These are phyloP conservation scores for Globisporangium lucens DNA, from an alignment of 352 stramenopile species.

Conservation along the genomic window DNA sequence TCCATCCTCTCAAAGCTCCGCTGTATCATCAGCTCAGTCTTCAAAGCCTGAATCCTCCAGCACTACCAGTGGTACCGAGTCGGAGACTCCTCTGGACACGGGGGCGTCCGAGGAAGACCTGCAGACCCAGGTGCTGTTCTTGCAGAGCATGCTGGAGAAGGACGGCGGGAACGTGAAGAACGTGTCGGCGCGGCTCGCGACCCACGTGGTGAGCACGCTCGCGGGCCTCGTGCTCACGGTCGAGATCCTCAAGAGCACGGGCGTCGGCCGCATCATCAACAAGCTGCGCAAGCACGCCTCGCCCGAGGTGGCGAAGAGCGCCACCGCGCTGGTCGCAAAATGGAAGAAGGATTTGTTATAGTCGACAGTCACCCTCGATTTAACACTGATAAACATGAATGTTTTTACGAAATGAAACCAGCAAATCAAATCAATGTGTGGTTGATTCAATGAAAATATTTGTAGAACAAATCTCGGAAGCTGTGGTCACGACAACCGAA, in stretches of 20 bases:
- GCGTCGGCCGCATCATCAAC: slow-evolving; percentile 81
- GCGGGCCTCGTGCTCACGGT: slow-evolving; percentile 68
- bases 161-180: slow-evolving; percentile 66
- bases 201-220: slow-evolving; percentile 70
- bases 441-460: too few relatives aligned
- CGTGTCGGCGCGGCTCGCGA: slow-evolving; percentile 58
- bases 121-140: slow-evolving; percentile 62
- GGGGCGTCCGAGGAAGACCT: slow-evolving; percentile 37
- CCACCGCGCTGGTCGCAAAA: slow-evolving; percentile 71
- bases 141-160: slow-evolving; percentile 76
- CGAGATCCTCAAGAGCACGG: slow-evolving; percentile 82
- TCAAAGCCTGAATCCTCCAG: neutral
- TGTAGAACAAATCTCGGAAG: too few relatives aligned
- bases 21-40: neutral
- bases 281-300: slow-evolving; percentile 79
- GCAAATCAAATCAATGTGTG: too few relatives aligned
- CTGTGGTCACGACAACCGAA: too few relatives aligned
- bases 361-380: neutral
- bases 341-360: slow-evolving; percentile 86
- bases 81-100: slow-evolving; percentile 1
- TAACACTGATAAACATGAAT: too few relatives aligned
- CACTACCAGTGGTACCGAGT: slow-evolving; percentile 8
- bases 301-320: slow-evolving; percentile 57
- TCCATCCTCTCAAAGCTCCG: neutral
- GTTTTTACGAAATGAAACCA: too few relatives aligned